These are phyloP conservation scores for Paraphaeosphaeria sporulosa DNA, from an alignment of 2,329 filamentous ascomycete genomes.

Conservation along the genomic window DNA sequence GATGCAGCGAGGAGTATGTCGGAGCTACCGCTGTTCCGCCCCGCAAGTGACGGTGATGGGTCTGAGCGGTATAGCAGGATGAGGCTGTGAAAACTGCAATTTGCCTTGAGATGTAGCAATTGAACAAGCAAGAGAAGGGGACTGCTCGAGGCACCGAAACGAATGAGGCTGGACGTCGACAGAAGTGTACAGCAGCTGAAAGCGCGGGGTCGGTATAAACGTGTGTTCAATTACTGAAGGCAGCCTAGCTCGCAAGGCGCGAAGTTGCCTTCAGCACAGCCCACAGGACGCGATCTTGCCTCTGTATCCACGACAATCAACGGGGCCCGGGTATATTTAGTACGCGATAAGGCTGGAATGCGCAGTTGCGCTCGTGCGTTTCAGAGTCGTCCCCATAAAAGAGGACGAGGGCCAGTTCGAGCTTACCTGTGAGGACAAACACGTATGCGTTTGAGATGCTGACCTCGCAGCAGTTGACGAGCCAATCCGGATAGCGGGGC, in stretches of 20 bases:
- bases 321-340: slow-evolving; percentile 7
- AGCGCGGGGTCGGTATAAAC: slow-evolving; percentile 8
- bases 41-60: slow-evolving; percentile 8
- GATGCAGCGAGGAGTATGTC: not conserved
- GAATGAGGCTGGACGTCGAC: not conserved
- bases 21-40: not conserved
- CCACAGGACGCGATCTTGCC: slow-evolving; percentile 1
- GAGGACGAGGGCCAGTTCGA: not conserved
- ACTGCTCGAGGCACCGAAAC: slow-evolving; percentile 1
- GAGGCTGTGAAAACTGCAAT: slow-evolving; percentile 12
- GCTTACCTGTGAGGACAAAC: not conserved
- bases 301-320: not conserved
- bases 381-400: slow-evolving; percentile 1
- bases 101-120: slow-evolving; percentile 17
- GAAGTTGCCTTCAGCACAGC: slow-evolving; percentile 5
- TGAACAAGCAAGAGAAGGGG: slow-evolving; percentile 11
- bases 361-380: slow-evolving; percentile 9
- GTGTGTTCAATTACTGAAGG: not conserved
- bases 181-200: not conserved
- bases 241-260: slow-evolving; percentile 6
- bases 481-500: not conserved
- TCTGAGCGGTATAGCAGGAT: slow-evolving; percentile 11
- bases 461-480: not conserved
- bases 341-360: slow-evolving; percentile 9
- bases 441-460: not conserved